Conservation (phyloP, 257 asterid genomes). For the Solanum arcanum region DNA sequence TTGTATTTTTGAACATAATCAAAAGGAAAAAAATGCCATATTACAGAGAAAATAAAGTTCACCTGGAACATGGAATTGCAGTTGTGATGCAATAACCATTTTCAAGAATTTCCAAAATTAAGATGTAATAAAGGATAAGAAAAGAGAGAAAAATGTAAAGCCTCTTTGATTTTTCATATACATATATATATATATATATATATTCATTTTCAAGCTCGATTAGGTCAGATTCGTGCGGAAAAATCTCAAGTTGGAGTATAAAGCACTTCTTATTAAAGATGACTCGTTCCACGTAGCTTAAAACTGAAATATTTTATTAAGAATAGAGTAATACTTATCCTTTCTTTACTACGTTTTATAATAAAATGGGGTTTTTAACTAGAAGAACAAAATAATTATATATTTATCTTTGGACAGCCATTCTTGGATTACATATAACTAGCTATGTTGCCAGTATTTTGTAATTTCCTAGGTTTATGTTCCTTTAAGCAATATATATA, state of each 20-base stretch:
- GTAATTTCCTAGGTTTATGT: background rate
- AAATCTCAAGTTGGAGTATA: background rate
- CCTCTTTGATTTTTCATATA: background rate
- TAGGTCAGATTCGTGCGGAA: background rate
- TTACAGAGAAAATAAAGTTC: background rate
- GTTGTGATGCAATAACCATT: background rate
- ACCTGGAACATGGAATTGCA: background rate
- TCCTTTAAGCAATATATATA: background rate
- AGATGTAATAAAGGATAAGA: background rate
- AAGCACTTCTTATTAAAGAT: background rate
- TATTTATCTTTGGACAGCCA: background rate
- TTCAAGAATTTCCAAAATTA: background rate
- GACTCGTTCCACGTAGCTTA: accelerated
- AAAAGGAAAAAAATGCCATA: background rate
- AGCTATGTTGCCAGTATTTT: background rate
- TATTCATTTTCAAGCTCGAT: accelerated
- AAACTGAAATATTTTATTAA: background rate
- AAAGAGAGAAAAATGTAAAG: background rate
- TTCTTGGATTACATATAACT: background rate
- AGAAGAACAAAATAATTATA: background rate
- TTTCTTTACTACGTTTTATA: background rate
- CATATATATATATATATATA: background rate
- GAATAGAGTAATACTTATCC: background rate
- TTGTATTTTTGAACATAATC: background rate
- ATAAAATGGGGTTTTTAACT: background rate